Evolutionary conservation across 345 rosid genomes (phyloP), one percentile per base, ranked within the genome.

Genomic region (Draba incana): DNA sequence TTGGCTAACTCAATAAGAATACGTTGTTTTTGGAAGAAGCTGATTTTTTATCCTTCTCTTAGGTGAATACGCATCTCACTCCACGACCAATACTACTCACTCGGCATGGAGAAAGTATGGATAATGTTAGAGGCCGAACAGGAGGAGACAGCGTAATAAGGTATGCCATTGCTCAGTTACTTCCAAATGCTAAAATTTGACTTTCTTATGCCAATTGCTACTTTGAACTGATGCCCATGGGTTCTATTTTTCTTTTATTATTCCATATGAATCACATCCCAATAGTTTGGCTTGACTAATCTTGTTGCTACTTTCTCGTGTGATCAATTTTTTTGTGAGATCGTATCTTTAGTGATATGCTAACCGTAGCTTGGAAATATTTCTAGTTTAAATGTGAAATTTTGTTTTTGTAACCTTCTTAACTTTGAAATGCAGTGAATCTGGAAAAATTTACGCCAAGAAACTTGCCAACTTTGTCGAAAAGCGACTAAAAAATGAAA

Each of bases 61-160:
- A 95, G 99, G 99, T 95, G 74, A 95, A 95, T 78, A 89, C 92
- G 2, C 99, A 92, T 83, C 92, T 95, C 33, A 95, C 99, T 8
- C 99, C 99, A 15, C 98, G 97, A 43, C 99, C 99, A 33, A 95
- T 95, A 79, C 78, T 95, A 68, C 92, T 95, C 52, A 95, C 98
- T 56, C 86, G 99, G 82, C 99, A 95, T 83, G 99, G 99, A 53
- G 98, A 95, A 84, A 95, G 99, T 78, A 79, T 83, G 77, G 86
- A 89, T 71, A 95, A 95, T 78, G 99, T 95, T 71, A 82, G 99
- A 81, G 97, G 93, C 68, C 86, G 97, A 82, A 92, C 88, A 75
- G 99, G 99, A 14, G 99, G 98, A 64, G 99, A 92, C 77, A 80
- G 87, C 62, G 83, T 82, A 38, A 55, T 92, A 62, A 95, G 99